Conservation (phyloP, 2,329 filamentous ascomycete species). For the Botryotinia calthae region DNA sequence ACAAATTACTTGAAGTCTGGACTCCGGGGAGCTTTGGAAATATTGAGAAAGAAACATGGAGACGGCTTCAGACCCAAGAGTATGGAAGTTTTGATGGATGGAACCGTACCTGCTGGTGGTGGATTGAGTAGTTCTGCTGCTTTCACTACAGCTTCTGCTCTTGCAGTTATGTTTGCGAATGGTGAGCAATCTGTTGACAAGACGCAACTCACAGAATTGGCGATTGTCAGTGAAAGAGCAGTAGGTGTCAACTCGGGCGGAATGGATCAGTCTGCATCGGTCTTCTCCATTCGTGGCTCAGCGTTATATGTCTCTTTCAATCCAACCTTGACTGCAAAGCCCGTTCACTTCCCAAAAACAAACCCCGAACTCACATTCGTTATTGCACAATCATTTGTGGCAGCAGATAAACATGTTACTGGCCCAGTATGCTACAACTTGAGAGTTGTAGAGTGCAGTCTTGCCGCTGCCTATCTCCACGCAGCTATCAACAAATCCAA, state of each 20-base stretch:
- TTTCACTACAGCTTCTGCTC: conserved; percentile 84
- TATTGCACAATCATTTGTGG: conserved; percentile 91
- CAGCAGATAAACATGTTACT: conserved; percentile 91
- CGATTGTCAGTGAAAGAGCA: conserved; percentile 88
- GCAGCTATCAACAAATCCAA: conserved; percentile 55
- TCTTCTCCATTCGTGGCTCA: conserved; percentile 82
- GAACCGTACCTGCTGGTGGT: conserved; percentile 86
- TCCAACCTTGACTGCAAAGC: conserved; percentile 70
- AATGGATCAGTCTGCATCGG: conserved; percentile 96
- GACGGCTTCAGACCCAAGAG: conserved; percentile 63
- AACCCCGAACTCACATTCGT: conserved; percentile 84
- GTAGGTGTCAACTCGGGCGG: conserved; percentile 97
- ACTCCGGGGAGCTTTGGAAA: conserved; percentile 73
- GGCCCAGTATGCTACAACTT: conserved; percentile 95
- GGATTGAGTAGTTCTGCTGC: conserved; percentile 92
- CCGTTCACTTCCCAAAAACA: conserved; percentile 79
- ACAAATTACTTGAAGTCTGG: conserved; percentile 98
- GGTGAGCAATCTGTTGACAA: conserved; percentile 78
- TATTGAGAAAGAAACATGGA: conserved; percentile 67
- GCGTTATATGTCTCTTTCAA: conserved; percentile 89
- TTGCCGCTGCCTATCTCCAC: conserved; percentile 72
- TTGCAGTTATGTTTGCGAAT: conserved; percentile 86
- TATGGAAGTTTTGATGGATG: conserved; percentile 88
- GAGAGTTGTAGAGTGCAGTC: conserved; percentile 89
- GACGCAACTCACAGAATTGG: conserved; percentile 85